Conservation (phyloP, 2,329 filamentous ascomycete species). For the Karstenula rhodostoma region DNA sequence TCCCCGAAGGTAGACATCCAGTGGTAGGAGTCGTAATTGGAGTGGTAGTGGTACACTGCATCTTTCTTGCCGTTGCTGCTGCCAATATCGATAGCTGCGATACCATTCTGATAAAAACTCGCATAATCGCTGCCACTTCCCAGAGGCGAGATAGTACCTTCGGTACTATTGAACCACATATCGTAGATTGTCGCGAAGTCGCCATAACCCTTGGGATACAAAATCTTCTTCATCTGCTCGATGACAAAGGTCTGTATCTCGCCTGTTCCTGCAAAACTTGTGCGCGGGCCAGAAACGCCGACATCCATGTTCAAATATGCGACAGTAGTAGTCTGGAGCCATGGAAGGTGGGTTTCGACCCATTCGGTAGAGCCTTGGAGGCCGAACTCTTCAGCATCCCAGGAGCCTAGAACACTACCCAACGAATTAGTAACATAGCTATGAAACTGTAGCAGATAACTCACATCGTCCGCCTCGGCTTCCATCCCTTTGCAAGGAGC, state of each 20-base stretch:
- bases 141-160: conserved; percentile 45
- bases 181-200: conserved; percentile 49
- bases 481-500: conserved; percentile 56
- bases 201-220: conserved; percentile 28
- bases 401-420: conserved; percentile 27
- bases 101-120: conserved; percentile 51
- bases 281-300: conserved; percentile 28
- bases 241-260: conserved; percentile 31
- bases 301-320: conserved; percentile 34
- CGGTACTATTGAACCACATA: conserved; percentile 43
- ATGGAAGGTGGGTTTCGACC: conserved; percentile 42
- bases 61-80: conserved; percentile 24
- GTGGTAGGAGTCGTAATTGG: conserved; percentile 32
- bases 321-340: conserved; percentile 33
- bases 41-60: conserved; percentile 35
- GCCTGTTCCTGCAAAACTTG: conserved; percentile 24
- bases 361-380: conserved; percentile 53
- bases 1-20: conserved; percentile 35
- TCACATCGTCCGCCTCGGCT: conserved; percentile 54
- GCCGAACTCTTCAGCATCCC: conserved; percentile 34
- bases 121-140: conserved; percentile 54
- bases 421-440: background rate
- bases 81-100: conserved; percentile 33
- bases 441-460: background rate
- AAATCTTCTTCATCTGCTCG: conserved; percentile 32